These are phyloP conservation scores for Alternaria infectoria DNA, from an alignment of 2,329 filamentous ascomycete genomes.

Conservation along the genomic window DNA sequence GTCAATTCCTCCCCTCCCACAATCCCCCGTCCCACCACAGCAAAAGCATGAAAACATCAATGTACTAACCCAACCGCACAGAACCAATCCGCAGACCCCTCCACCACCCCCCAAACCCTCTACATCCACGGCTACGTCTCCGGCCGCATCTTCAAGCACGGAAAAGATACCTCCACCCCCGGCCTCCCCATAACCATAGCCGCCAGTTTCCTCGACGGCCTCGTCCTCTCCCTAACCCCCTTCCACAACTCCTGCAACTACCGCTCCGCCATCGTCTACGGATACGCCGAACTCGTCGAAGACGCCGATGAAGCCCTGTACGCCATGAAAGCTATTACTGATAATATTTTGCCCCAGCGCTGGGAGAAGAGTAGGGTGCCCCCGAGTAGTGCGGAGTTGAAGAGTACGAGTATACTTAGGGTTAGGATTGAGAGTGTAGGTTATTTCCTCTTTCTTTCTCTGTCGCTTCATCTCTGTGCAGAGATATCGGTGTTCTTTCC, in stretches of 20 bases:
- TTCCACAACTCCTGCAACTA: conserved; percentile 49
- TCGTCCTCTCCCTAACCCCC: conserved; percentile 43
- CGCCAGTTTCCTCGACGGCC: conserved; percentile 38
- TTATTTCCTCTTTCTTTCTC: too few relatives aligned
- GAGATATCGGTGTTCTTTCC: too few relatives aligned
- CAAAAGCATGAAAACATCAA: neutral
- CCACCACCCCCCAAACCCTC: conserved; percentile 54
- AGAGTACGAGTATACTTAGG: conserved; percentile 35
- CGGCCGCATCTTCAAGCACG: conserved; percentile 67
- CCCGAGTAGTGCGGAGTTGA: conserved; percentile 38
- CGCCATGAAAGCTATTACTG: conserved; percentile 41
- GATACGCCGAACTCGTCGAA: conserved; percentile 35
- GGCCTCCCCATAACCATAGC: neutral
- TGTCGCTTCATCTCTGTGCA: too few relatives aligned
- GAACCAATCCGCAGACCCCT: conserved; percentile 61
- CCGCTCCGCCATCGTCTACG: conserved; percentile 38
- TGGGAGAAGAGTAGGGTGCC: conserved; percentile 42
- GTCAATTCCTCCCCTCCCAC: too few relatives aligned
- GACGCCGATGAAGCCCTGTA: conserved; percentile 31
- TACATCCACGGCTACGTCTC: conserved; percentile 47
- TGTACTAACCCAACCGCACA: neutral
- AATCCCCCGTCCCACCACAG: too few relatives aligned
- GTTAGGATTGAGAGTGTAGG: conserved; percentile 31
- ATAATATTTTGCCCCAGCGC: conserved; percentile 40
- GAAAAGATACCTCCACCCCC: neutral